phyloP scores from a whole-genome alignment of 164 flowering plant genomes.

The Sedum album region DNA sequence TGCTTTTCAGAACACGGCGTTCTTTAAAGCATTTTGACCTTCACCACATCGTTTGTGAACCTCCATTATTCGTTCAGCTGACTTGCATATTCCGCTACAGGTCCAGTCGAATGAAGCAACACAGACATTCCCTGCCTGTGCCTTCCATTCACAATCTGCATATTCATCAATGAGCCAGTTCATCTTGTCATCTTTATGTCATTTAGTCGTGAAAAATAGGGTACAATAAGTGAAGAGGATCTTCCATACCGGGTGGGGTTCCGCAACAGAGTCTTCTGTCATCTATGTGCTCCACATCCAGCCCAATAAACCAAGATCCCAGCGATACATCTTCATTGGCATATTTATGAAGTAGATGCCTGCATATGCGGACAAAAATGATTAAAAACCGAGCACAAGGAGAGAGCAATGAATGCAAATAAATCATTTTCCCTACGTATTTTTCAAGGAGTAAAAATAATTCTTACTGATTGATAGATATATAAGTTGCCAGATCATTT shows the following conservation, averaged over 20 bases:
- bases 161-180: neutral
- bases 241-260: slow-evolving; percentile 48
- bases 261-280: slow-evolving; percentile 63
- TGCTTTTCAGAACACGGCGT: neutral
- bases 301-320: slow-evolving; percentile 66
- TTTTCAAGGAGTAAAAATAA: neutral
- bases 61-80: neutral
- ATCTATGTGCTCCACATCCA: slow-evolving; percentile 53
- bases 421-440: neutral
- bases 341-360: slow-evolving; percentile 54
- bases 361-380: slow-evolving; percentile 3
- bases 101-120: slow-evolving; percentile 55
- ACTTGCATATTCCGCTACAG: slow-evolving; percentile 5
- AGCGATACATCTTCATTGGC: slow-evolving; percentile 62
- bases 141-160: slow-evolving; percentile 75
- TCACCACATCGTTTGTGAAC: neutral
- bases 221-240: neutral
- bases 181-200: no score
- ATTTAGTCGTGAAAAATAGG: no score
- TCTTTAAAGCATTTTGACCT: slow-evolving; percentile 5
- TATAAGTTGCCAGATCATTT: slow-evolving; percentile 52
- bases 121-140: slow-evolving; percentile 65
- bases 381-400: neutral
- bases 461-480: slow-evolving; percentile 50
- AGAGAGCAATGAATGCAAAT: neutral